Evolutionary conservation across 805 yeast genomes (phyloP), one percentile per base, ranked within the genome.

Genomic region (Clavispora asparagi): DNA sequence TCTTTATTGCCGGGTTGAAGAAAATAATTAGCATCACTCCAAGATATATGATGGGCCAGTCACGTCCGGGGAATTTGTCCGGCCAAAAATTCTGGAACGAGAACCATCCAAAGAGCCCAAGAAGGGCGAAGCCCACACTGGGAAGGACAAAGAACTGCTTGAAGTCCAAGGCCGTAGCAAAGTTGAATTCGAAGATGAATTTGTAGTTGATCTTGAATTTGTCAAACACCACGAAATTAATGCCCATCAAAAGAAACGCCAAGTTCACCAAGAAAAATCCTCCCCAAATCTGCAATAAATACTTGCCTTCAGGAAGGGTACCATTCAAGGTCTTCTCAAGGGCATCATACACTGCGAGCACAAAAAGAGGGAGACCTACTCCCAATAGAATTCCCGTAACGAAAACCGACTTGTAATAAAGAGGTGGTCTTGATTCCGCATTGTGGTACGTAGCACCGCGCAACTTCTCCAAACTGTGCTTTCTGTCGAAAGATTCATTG

Each of bases 121-220:
- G 65, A 6, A 81, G 50, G 29, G 82, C 76, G 39, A 87, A 66
- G 13, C 79, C 71, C 7, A 82, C 55, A 0, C 87, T 67, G 0
- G 95, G 88, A 19, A 88, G 55, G 12, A 86, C 71, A 44, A 83
- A 70, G 53, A 75, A 86, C 60, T 89, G 86, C 45, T 79, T 75
- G 52, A 68, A 83, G 57, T 87, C 82, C 41, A 88, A 64, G 12
- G 81, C 82, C 30, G 82, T 78, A 33, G 83, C 75, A 39, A 83
- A 77, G 59, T 87, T 82, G 55, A 90, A 84, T 65, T 94, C 98
- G 62, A 94, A 90, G 47, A 94, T 90, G 59, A 94, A 91, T 58
- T 85, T 85, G 63, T 94, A 94, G 63, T 92, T 94, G 56, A 94
- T 84, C 57, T 87, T 86, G 64, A 70, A 83, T 39, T 67, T 62